phyloP scores from a whole-genome alignment of 176 grass and related monocot species.

The Aegilops bicornis region DNA sequence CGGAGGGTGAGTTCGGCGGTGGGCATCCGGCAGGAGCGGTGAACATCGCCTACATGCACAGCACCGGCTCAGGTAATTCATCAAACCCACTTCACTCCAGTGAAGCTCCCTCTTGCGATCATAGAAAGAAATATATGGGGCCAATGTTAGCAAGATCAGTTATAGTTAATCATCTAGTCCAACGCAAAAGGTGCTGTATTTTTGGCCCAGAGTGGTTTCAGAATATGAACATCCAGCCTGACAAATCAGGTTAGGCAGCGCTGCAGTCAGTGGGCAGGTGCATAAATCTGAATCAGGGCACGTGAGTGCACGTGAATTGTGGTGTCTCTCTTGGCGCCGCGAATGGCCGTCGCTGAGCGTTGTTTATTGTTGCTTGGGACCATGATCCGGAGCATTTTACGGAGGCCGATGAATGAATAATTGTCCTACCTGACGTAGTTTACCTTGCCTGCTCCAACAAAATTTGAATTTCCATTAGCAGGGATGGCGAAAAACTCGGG shows the following conservation, averaged over 20 bases:
- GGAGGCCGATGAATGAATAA: not conserved
- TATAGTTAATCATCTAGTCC: not conserved
- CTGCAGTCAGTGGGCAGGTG: not conserved
- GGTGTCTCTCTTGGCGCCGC: not conserved
- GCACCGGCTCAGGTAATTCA: slow-evolving; percentile 54
- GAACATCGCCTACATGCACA: slow-evolving; percentile 79
- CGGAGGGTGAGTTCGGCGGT: slow-evolving; percentile 54
- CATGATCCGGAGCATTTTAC: not conserved
- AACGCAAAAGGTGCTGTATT: not conserved
- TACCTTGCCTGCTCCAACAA: not conserved
- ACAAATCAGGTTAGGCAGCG: not conserved
- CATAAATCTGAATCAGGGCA: not conserved
- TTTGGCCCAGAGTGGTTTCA: not conserved
- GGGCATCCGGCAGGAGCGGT: slow-evolving; percentile 67
- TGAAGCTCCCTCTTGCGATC: not conserved
- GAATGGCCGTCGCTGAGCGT: not conserved
- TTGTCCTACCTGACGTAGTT: not conserved
- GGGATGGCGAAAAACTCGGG: slow-evolving; percentile 58
- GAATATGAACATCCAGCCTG: not conserved
- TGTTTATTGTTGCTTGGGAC: not conserved
- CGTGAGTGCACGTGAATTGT: no score
- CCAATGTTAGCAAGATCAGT: not conserved
- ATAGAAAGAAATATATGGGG: not conserved
- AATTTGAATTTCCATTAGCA: not conserved
- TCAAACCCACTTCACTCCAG: no score